Percentiles rank a stretch among this genome's conserved stretches.
Evolutionary conservation across 106 monocot genomes (phyloP).

Genomic region (Xerophyta viscosa): DNA sequence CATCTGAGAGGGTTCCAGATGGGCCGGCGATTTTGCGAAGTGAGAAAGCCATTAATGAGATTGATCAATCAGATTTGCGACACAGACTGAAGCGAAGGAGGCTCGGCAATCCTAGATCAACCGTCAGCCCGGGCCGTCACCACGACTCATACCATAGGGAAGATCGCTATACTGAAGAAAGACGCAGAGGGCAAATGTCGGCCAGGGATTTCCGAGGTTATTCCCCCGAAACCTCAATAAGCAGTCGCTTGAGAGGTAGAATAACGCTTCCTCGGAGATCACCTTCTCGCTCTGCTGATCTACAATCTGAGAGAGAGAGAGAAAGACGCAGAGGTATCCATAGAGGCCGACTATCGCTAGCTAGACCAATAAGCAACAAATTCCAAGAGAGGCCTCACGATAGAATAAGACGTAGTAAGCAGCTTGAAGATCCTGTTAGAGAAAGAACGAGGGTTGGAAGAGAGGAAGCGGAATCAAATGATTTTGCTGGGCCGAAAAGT

Average conservation of each 20-base stretch:
- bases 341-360: constrained; percentile 41
- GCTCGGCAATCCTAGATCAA: constrained; percentile 32
- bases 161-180: constrained; percentile 24
- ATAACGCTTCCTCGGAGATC: constrained; percentile 49
- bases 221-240: no score
- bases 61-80: constrained; percentile 62
- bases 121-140: constrained; percentile 20
- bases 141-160: constrained; percentile 8
- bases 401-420: constrained; percentile 20
- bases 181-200: constrained; percentile 9
- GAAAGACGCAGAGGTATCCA: no score
- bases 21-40: constrained; percentile 9
- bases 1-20: constrained; percentile 33
- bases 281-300: constrained; percentile 14
- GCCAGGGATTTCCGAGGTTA: no score
- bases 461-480: constrained; percentile 29
- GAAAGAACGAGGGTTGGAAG: constrained; percentile 19
- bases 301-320: constrained; percentile 22
- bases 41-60: constrained; percentile 17
- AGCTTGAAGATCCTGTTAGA: constrained; percentile 19
- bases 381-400: constrained; percentile 23
- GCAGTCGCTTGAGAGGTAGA: constrained; percentile 69
- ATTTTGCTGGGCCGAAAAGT: constrained; percentile 77
- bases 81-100: constrained; percentile 59
- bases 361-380: constrained; percentile 6